Evolutionary conservation across 768 basidiomycete genomes (phyloP).

Genomic region (Leucocoprinus leucothites): DNA sequence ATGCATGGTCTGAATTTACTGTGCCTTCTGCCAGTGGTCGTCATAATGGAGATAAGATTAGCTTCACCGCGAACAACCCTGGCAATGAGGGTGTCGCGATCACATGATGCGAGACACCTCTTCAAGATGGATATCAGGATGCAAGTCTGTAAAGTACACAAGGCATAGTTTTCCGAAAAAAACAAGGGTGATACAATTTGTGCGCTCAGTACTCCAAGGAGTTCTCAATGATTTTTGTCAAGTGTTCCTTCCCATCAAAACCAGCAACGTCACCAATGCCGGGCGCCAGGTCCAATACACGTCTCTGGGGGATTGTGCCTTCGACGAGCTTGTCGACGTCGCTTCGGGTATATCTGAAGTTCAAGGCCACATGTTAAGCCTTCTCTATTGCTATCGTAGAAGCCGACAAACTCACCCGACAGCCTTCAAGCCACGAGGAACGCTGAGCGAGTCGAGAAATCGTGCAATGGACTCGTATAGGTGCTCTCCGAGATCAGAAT

Average conservation of each 20-base stretch:
- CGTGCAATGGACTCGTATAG: slow-evolving; percentile 84
- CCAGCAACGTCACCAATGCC: slow-evolving; percentile 81
- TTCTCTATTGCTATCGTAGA: neutral
- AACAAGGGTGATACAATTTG: too few relatives aligned
- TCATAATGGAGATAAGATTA: neutral
- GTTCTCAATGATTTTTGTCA: slow-evolving; percentile 75
- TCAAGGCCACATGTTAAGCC: neutral
- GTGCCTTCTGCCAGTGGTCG: neutral
- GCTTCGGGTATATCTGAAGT: slow-evolving; percentile 50
- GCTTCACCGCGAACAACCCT: neutral
- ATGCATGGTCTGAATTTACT: slow-evolving; percentile 90
- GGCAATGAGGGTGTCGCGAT: neutral
- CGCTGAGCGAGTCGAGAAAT: slow-evolving; percentile 81
- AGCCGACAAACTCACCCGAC: slow-evolving; percentile 47
- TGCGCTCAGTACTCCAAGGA: slow-evolving; percentile 65
- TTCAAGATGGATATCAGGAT: too few relatives aligned
- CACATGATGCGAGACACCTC: slow-evolving; percentile 2
- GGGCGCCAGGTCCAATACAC: slow-evolving; percentile 91
- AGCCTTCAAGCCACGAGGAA: slow-evolving; percentile 83
- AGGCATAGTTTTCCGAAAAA: too few relatives aligned
- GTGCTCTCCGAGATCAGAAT: slow-evolving; percentile 73
- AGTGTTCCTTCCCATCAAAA: slow-evolving; percentile 79
- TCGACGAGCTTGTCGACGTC: slow-evolving; percentile 80
- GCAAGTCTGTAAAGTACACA: too few relatives aligned
- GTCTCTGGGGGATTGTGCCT: slow-evolving; percentile 88